Percentiles rank a stretch among this genome's conserved stretches.
phyloP scores from a whole-genome alignment of 2,329 filamentous ascomycete species.

The Calonectria hongkongensis region DNA sequence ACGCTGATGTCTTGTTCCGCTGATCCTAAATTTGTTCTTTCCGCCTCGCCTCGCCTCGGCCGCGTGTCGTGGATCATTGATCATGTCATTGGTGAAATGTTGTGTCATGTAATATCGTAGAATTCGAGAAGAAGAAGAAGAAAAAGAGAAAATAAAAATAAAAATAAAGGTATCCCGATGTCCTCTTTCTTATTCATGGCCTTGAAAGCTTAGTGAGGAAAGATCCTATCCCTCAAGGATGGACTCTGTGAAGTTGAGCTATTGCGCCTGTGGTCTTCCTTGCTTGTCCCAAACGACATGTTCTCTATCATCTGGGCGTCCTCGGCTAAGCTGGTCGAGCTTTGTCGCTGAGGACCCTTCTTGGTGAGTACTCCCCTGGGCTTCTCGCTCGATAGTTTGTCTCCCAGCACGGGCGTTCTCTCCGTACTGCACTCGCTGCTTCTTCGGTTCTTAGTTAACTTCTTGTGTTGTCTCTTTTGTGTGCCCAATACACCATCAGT shows the following conservation, averaged over 20 bases:
- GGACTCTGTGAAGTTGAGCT: slow-evolving; percentile 51
- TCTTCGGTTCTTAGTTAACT: slow-evolving; percentile 64
- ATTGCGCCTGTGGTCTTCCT: slow-evolving; percentile 50
- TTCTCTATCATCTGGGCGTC: slow-evolving; percentile 53
- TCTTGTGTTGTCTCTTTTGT: slow-evolving; percentile 62
- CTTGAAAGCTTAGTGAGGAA: slow-evolving; percentile 44
- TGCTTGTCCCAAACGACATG: slow-evolving; percentile 45
- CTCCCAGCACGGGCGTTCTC: slow-evolving; percentile 47
- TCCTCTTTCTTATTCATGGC: background rate
- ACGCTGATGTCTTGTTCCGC: slow-evolving; percentile 5
- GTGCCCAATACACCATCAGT: slow-evolving; percentile 49
- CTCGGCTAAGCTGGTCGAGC: slow-evolving; percentile 49
- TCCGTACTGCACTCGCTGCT: slow-evolving; percentile 61
- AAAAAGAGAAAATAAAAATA: background rate
- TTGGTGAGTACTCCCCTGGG: slow-evolving; percentile 62
- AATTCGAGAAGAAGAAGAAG: background rate
- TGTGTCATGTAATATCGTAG: slow-evolving; percentile 27
- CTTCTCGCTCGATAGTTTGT: slow-evolving; percentile 45
- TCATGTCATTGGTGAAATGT: slow-evolving; percentile 15
- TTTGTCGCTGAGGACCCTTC: slow-evolving; percentile 59
- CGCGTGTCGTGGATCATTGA: slow-evolving; percentile 22
- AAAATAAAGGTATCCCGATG: background rate
- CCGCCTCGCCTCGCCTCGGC: background rate
- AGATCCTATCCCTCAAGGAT: slow-evolving; percentile 53
- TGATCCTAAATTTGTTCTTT: background rate